Base-by-base conservation (phyloP, 495 filamentous ascomycete genomes). In the Penicillium longicatenatum region DNA sequence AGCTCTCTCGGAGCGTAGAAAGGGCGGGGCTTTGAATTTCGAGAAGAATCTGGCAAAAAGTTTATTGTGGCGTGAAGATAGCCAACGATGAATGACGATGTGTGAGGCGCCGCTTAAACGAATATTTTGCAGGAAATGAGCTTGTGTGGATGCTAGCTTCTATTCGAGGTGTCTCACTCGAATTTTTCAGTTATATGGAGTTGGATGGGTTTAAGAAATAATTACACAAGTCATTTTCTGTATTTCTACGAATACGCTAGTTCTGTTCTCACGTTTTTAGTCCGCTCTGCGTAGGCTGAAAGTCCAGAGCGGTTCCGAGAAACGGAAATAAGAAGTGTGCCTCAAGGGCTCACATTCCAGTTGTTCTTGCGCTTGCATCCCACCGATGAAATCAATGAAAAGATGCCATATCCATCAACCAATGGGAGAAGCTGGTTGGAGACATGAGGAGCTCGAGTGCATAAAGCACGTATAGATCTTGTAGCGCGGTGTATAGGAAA, bases 221-320 rank as follows among this genome's bases (percentile, higher is more conserved):
- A 35, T 6, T 35, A 11, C 12, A 35, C 6, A 35, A 1, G 12
- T 6, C 3, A 12, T 35, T 12, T 9, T 9, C 1, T 35, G 9
- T 11, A 14, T 10, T 35, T 11, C 12, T 11, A 35, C 10, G 31
- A 11, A 39, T 24, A 46, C 14, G 43, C 10, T 21, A 19, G 10
- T 43, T 20, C 5, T 80, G 75, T 81, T 70, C 76, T 75, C 76
- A 50, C 77, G 70, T 78, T 79, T 74, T 78, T 81, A 81, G 78
- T 81, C 78, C 78, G 75, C 63, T 69, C 70, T 74, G 72, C 70
- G 71, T 75, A 76, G 74, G 65, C 78, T 81, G 68, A 72, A 52
- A 73, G 61, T 56, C 50, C 67, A 76, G 67, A 67, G 66, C 68
- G 75, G 75, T 70, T 79, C 76, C 70, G 76, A 77, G 65, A 81